Percentiles rank a stretch among this genome's conserved stretches.
phyloP scores from a whole-genome alignment of 2,329 filamentous ascomycete species.

The Fusarium vanettenii region DNA sequence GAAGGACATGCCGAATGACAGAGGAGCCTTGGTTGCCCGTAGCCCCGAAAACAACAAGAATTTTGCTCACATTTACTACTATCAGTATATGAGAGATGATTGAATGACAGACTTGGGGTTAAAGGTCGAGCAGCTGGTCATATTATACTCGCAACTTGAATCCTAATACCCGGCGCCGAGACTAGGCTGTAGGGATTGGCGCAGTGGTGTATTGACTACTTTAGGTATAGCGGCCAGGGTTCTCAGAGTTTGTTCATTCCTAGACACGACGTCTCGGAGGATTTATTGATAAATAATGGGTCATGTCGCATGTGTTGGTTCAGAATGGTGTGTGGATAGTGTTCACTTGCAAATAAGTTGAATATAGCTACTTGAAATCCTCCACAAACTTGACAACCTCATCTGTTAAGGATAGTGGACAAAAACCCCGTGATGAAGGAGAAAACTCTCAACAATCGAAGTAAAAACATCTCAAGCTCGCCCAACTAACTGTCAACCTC shows the following conservation, averaged over 20 bases:
- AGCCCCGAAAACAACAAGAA: not conserved
- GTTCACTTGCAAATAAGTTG: not conserved
- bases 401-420: not conserved
- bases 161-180: not conserved
- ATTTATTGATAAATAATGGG: not conserved
- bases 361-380: not conserved
- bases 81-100: not conserved
- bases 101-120: too few species aligned
- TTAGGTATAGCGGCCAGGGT: not conserved
- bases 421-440: not conserved
- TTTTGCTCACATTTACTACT: not conserved
- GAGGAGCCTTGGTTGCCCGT: not conserved
- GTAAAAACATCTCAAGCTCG: not conserved
- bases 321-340: not conserved
- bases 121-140: not conserved
- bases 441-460: not conserved
- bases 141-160: not conserved
- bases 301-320: not conserved
- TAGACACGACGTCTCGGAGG: not conserved
- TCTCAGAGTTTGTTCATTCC: not conserved
- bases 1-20: not conserved
- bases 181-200: not conserved
- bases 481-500: not conserved
- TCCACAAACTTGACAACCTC: not conserved
- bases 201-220: not conserved